A percentile compares a stretch with the other conserved stretches of the same genome.
These are phyloP conservation scores for Emericellopsis terricola DNA, from an alignment of 495 filamentous ascomycete genomes.

Conservation along the genomic window DNA sequence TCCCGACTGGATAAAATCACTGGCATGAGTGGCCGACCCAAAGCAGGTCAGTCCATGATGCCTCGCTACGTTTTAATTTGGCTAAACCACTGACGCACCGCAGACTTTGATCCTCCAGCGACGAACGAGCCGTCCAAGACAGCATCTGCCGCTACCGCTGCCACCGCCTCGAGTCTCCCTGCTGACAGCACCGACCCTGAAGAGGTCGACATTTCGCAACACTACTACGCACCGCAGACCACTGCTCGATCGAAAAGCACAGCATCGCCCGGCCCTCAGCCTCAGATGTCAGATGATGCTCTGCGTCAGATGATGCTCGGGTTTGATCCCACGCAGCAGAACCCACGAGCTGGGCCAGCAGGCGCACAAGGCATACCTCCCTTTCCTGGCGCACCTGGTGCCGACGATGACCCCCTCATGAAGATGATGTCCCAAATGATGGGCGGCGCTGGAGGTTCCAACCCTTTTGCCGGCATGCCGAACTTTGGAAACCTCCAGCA, in stretches of 20 bases:
- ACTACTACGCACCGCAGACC: constrained; percentile 32
- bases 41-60: constrained; percentile 18
- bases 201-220: constrained; percentile 52
- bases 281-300: constrained; percentile 16
- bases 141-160: background rate
- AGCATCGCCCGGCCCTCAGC: constrained; percentile 7
- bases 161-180: background rate
- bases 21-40: constrained; percentile 49
- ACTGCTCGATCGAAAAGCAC: constrained; percentile 12
- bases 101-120: background rate
- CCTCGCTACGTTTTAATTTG: background rate
- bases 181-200: constrained; percentile 39
- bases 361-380: background rate
- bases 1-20: constrained; percentile 75
- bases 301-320: constrained; percentile 27
- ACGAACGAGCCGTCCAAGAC: background rate
- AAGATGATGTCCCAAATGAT: constrained; percentile 24
- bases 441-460: constrained; percentile 15
- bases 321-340: constrained; percentile 6
- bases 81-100: too few species aligned
- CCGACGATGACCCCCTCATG: constrained; percentile 16
- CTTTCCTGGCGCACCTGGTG: constrained; percentile 5
- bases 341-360: too few species aligned
- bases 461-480: constrained; percentile 22
- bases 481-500: constrained; percentile 9